Conservation (phyloP, 1,284 basidiomycete genomes). For the Ustilago sp. region DNA sequence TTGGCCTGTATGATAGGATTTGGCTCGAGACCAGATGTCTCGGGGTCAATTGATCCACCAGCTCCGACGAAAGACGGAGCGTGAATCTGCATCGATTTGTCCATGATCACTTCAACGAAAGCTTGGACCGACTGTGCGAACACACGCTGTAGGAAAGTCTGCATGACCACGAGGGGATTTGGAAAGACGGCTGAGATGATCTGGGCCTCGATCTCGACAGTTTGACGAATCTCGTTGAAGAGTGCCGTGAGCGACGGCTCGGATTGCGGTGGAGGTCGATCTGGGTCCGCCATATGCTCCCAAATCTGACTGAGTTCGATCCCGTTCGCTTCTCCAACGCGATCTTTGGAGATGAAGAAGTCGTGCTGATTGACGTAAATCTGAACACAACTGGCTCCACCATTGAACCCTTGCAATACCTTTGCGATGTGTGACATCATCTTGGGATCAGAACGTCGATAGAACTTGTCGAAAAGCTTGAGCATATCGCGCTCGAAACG, state of each 20-base stretch:
- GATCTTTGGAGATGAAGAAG: conserved; percentile 74
- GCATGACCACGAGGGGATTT: conserved; percentile 96
- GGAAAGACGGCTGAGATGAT: conserved; percentile 99
- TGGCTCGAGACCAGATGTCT: conserved; percentile 37
- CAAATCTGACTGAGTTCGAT: conserved; percentile 79
- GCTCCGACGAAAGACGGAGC: conserved; percentile 40
- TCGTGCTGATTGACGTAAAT: conserved; percentile 99
- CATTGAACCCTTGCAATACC: conserved; percentile 96
- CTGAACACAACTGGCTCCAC: conserved; percentile 94
- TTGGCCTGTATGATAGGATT: conserved; percentile 10
- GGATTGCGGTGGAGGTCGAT: conserved; percentile 80
- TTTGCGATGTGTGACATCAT: conserved; percentile 99
- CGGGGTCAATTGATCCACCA: conserved; percentile 33
- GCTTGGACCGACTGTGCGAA: conserved; percentile 85
- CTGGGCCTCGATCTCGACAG: conserved; percentile 94
- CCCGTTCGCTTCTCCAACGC: conserved; percentile 75
- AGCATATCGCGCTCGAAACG: conserved; percentile 99
- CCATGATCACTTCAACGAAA: conserved; percentile 68
- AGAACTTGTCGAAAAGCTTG: conserved; percentile 85
- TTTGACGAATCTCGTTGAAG: conserved; percentile 87
- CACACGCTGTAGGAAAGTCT: conserved; percentile 95
- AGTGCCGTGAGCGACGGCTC: conserved; percentile 85
- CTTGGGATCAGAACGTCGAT: conserved; percentile 95
- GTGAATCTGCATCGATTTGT: conserved; percentile 59
- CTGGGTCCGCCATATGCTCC: conserved; percentile 75